Evolutionary conservation across 2,329 filamentous ascomycete genomes (phyloP).

Genomic region (Scopulariopsis brevicaulis): DNA sequence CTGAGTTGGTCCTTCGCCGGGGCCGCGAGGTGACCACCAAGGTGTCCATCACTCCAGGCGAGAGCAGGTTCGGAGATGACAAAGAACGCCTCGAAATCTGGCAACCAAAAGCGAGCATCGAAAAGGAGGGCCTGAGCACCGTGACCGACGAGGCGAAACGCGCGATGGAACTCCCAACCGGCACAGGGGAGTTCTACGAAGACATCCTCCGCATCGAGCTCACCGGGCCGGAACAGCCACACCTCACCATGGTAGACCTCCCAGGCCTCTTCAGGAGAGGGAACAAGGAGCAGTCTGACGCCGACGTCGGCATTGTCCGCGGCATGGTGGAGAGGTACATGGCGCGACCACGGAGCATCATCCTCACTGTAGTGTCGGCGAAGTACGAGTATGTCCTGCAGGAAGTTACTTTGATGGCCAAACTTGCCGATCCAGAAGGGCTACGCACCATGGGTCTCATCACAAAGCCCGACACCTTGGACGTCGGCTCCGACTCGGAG

Average conservation of each 20-base stretch:
- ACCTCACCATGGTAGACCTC: slow-evolving; percentile 34
- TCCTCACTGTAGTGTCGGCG: slow-evolving; percentile 29
- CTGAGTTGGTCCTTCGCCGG: slow-evolving; percentile 12
- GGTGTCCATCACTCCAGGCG: slow-evolving; percentile 13
- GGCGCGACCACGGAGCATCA: slow-evolving; percentile 26
- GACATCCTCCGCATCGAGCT: slow-evolving; percentile 14
- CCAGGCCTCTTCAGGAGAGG: slow-evolving; percentile 28
- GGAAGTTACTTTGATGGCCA: slow-evolving; percentile 17
- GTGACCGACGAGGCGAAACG: slow-evolving; percentile 27
- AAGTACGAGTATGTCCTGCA: slow-evolving; percentile 26
- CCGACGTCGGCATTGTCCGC: slow-evolving; percentile 20
- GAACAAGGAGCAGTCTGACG: slow-evolving; percentile 18
- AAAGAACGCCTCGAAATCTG: slow-evolving; percentile 7
- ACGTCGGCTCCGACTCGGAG: slow-evolving; percentile 25
- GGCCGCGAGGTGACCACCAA: not conserved
- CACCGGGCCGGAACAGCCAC: slow-evolving; percentile 12
- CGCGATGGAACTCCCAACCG: slow-evolving; percentile 9
- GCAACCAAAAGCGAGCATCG: not conserved
- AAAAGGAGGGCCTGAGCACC: slow-evolving; percentile 14
- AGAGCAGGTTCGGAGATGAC: slow-evolving; percentile 15
- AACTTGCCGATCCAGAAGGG: slow-evolving; percentile 18
- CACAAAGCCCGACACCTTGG: slow-evolving; percentile 27
- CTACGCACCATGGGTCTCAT: slow-evolving; percentile 28
- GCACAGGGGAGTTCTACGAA: slow-evolving; percentile 8
- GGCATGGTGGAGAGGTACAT: slow-evolving; percentile 27